Evolutionary conservation across 257 asterid genomes (phyloP).

Genomic region (Solanum chilense): DNA sequence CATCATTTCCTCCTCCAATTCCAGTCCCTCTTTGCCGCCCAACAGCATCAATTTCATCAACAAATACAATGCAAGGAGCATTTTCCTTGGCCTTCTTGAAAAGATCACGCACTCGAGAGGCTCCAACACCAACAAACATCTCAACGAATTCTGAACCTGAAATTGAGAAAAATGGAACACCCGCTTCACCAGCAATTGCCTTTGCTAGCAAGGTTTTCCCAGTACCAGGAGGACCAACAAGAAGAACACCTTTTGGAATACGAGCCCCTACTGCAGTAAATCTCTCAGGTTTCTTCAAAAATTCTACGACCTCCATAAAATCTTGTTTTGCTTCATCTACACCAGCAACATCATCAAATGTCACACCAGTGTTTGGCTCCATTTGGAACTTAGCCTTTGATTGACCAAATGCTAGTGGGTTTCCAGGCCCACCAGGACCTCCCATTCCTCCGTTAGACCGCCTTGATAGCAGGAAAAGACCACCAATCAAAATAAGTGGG

Average conservation of each 20-base stretch:
- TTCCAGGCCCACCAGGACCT: constrained; percentile 98
- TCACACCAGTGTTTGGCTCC: constrained; percentile 98
- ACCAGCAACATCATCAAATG: constrained; percentile 95
- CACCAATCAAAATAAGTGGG: constrained; percentile 84
- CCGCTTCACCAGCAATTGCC: constrained; percentile 99
- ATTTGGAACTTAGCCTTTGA: constrained; percentile 96
- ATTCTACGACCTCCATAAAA: constrained; percentile 97
- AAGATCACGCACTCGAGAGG: constrained; percentile 93
- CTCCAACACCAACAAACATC: constrained; percentile 99
- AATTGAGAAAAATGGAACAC: constrained; percentile 93
- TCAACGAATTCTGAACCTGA: constrained; percentile 99
- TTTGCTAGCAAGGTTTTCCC: constrained; percentile 95
- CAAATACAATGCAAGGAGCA: constrained; percentile 96
- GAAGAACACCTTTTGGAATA: constrained; percentile 97
- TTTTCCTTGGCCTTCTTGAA: constrained; percentile 99
- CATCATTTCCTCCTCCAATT: constrained; percentile 97
- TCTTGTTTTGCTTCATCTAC: constrained; percentile 99
- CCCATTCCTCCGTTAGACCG: constrained; percentile 96
- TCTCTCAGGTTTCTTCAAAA: constrained; percentile 94
- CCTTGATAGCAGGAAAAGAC: constrained; percentile 89
- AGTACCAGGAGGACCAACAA: constrained; percentile 97
- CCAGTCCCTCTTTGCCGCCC: constrained; percentile 99
- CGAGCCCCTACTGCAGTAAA: constrained; percentile 98
- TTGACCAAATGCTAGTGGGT: constrained; percentile 70
- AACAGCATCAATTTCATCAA: constrained; percentile 99